Conservation (phyloP, 2,329 filamentous ascomycete species). For the Talaromyces pinophilus region DNA sequence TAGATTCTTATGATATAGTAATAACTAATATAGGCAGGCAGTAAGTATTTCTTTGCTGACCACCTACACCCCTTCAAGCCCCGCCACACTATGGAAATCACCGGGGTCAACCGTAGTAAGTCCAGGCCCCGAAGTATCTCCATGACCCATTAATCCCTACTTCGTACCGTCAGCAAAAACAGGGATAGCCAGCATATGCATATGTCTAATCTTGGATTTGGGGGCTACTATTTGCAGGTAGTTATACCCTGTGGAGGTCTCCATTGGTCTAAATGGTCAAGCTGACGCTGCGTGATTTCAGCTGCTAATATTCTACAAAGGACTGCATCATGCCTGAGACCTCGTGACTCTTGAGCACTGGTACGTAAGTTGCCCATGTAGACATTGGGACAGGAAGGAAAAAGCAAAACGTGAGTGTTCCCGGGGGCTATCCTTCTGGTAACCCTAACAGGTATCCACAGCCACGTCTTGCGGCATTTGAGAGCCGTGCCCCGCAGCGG, state of each 20-base stretch:
- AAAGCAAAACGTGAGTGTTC: not conserved
- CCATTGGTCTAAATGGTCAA: conserved; percentile 1
- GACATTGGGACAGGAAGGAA: not conserved
- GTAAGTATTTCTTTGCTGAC: not conserved
- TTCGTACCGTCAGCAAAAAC: not conserved
- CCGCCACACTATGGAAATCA: not conserved
- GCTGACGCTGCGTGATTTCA: not conserved
- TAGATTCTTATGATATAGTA: not conserved
- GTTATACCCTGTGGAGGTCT: not conserved
- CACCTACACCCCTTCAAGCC: not conserved
- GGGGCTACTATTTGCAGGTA: not conserved
- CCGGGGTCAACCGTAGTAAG: not conserved
- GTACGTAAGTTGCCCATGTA: not conserved
- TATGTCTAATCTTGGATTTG: not conserved
- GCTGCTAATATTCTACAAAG: conserved; percentile 3
- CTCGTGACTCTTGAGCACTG: not conserved
- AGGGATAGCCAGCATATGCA: not conserved
- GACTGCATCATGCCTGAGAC: not conserved
- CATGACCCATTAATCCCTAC: not conserved
- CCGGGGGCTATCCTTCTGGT: not conserved
- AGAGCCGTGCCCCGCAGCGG: conserved; percentile 1
- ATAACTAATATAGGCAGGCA: conserved; percentile 1
- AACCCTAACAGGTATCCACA: not conserved
- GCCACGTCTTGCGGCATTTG: not conserved
- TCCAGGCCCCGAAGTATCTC: not conserved